Evolutionary conservation across 2,329 filamentous ascomycete species (phyloP).

Genomic region (Aureobasidium pullulans): DNA sequence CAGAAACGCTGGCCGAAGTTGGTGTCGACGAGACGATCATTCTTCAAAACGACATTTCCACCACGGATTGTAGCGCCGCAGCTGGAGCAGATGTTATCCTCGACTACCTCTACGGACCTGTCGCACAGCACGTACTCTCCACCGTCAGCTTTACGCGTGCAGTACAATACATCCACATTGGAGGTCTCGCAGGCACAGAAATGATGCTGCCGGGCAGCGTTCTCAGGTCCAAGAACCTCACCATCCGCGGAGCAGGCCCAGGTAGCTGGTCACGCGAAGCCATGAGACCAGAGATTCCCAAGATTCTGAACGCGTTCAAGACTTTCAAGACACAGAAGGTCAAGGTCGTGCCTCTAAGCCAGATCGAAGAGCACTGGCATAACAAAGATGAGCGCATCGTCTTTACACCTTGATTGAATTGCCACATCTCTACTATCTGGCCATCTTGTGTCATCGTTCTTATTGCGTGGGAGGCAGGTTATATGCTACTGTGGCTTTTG

Average conservation of each 20-base stretch:
- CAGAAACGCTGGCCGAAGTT: conserved; percentile 34
- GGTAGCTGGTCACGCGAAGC: conserved; percentile 23
- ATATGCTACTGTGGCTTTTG: too few species aligned
- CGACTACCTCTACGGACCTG: conserved; percentile 50
- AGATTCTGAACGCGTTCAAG: conserved; percentile 18
- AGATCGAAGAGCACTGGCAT: conserved; percentile 22
- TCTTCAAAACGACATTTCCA: conserved; percentile 30
- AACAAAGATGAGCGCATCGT: conserved; percentile 19
- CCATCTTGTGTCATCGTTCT: too few species aligned
- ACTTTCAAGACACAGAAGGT: conserved; percentile 17
- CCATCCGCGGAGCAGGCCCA: conserved; percentile 26
- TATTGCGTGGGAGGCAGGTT: too few species aligned
- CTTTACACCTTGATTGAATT: conserved; percentile 16
- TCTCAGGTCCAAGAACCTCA: conserved; percentile 44
- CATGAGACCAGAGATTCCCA: conserved; percentile 19
- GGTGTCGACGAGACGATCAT: conserved; percentile 42
- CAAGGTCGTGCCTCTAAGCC: conserved; percentile 18
- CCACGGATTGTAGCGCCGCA: conserved; percentile 42
- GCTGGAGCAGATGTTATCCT: conserved; percentile 48
- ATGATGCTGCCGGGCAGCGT: conserved; percentile 36
- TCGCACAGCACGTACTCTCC: conserved; percentile 35
- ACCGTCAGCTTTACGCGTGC: conserved; percentile 33
- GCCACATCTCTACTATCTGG: too few species aligned
- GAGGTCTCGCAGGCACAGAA: conserved; percentile 34
- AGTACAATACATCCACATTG: conserved; percentile 49